Base-by-base conservation (phyloP, 2,329 filamentous ascomycete species). In the Tolypocladium ovalisporum region DNA sequence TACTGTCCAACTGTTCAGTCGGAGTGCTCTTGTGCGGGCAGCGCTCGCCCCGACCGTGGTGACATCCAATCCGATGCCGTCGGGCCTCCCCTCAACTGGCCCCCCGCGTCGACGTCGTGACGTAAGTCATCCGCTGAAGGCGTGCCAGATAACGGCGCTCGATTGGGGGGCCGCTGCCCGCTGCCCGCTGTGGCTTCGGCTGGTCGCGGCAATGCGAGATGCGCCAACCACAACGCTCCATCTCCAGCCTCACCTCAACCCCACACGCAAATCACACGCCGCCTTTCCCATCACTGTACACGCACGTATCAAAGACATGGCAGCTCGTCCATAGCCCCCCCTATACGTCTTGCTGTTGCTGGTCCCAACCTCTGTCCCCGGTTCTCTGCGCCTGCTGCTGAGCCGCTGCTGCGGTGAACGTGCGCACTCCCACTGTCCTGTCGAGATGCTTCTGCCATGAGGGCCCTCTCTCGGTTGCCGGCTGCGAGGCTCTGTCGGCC, bases 391-490 rank as follows among this genome's bases (percentile, higher is more conserved):
- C 32, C 35, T 36, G 35, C 35, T 36, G 8, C 19, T n/a, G 17
- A 2, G 34, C 8, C 7, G 36, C 19, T 42, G 52, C 52, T 6
- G 32, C 22, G 37, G 37, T 39, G 17, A 39, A n/a, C 37, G 37
- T 39, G 37, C 39, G 39, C n/a, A 7, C 34, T 35, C 39, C 15
- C 19, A 9, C 36, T 24, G 39, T 8, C 19, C 4, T 24, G 32
- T 44, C 55, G 59, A 56, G 37, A 61, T 62, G 59, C 55, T 32
- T 47, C 52, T 39, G 52, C 44, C 53, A 58, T 61, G 58, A 59
- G 49, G 35, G 37, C 55, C 36, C 24, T 55, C 15, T 49, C 54
- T 32, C 56, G 29, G 54, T 47, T 27, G 42, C 36, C 36, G 49
- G 44, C 51, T 15, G 29, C 35, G 47, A 56, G 54, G 53, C 54